These are phyloP conservation scores for Byssothecium circinans DNA, from an alignment of 2,329 filamentous ascomycete species.

Conservation along the genomic window DNA sequence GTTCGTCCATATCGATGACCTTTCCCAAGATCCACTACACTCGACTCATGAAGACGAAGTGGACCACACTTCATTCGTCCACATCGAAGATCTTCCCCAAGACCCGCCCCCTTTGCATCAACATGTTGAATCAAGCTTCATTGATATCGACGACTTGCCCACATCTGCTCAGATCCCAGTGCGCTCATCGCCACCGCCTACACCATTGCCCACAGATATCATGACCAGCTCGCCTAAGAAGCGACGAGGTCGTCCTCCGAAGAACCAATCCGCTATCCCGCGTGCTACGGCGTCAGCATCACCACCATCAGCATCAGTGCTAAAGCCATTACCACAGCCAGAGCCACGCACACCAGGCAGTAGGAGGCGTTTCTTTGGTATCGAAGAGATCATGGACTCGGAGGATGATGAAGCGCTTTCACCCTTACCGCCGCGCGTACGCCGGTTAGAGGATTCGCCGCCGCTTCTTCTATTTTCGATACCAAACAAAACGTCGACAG, in stretches of 20 bases:
- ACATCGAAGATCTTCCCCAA: conserved; percentile 28
- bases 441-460: conserved; percentile 16
- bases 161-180: conserved; percentile 5
- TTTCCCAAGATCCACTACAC: too few species aligned
- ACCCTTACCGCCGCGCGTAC: conserved; percentile 38
- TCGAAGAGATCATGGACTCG: conserved; percentile 46
- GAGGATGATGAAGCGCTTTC: conserved; percentile 40
- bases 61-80: conserved; percentile 17
- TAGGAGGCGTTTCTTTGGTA: conserved; percentile 30
- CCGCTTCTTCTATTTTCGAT: conserved; percentile 17
- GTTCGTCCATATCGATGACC: conserved; percentile 32
- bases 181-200: neutral
- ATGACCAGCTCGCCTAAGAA: conserved; percentile 19
- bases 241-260: conserved; percentile 23
- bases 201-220: neutral
- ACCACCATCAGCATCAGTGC: neutral
- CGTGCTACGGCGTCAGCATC: conserved; percentile 6
- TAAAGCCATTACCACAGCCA: conserved; percentile 3
- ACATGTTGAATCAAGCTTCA: conserved; percentile 23
- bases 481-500: neutral
- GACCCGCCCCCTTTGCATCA: conserved; percentile 33
- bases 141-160: conserved; percentile 30
- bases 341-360: conserved; percentile 16
- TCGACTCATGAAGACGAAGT: neutral
- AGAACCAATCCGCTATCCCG: conserved; percentile 15